A percentile compares a stretch with the other conserved stretches of the same genome.
Conservation (phyloP, 2,329 filamentous ascomycete species). For the Scolecobasidium constrictum region DNA sequence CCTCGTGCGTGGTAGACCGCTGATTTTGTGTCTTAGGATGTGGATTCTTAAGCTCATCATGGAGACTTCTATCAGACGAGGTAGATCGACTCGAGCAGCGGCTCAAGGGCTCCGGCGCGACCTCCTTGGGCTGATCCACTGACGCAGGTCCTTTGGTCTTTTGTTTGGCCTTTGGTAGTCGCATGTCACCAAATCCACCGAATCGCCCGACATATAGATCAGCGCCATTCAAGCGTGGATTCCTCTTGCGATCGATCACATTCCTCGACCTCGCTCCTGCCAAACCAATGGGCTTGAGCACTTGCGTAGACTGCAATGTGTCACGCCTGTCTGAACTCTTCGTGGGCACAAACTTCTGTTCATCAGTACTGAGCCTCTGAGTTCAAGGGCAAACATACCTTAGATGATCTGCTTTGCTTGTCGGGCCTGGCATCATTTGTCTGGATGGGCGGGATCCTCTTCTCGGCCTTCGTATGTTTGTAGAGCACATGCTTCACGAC, state of each 20-base stretch:
- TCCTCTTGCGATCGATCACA: slow-evolving; percentile 31
- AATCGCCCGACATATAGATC: slow-evolving; percentile 35
- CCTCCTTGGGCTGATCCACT: not conserved
- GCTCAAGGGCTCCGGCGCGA: not conserved
- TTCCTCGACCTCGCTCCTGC: slow-evolving; percentile 14
- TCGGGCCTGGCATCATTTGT: too few species aligned
- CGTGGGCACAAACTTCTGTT: too few species aligned
- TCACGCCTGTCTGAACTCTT: too few species aligned
- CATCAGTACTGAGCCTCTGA: too few species aligned
- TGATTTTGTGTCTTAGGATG: not conserved
- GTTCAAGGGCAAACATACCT: too few species aligned
- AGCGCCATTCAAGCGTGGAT: slow-evolving; percentile 36
- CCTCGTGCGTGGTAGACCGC: not conserved
- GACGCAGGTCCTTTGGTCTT: not conserved
- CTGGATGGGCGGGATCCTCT: too few species aligned
- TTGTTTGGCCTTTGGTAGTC: not conserved
- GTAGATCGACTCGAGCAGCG: not conserved
- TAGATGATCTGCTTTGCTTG: too few species aligned
- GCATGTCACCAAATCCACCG: not conserved
- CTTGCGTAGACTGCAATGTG: too few species aligned
- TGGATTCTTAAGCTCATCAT: slow-evolving; percentile 32
- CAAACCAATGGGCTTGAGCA: slow-evolving; percentile 20
- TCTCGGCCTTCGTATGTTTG: too few species aligned
- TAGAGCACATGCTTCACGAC: too few species aligned
- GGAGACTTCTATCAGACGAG: slow-evolving; percentile 27